Conservation (phyloP, 208 protist genomes). For the Phytomonas francai region DNA sequence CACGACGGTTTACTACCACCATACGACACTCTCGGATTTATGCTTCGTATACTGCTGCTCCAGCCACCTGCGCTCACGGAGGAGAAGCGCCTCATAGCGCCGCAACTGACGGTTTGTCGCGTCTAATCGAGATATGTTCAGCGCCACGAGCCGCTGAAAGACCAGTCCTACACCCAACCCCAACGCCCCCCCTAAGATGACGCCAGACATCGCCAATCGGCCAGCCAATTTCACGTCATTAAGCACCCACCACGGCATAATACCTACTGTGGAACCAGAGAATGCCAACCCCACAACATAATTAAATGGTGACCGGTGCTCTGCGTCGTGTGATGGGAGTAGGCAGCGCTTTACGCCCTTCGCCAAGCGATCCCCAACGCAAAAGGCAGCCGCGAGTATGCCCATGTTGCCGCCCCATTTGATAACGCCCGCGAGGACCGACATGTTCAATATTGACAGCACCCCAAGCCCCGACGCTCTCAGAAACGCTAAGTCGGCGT, state of each 20-base stretch:
- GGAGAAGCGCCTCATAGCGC: slow-evolving; percentile 80
- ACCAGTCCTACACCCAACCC: slow-evolving; percentile 51
- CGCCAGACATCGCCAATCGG: slow-evolving; percentile 54
- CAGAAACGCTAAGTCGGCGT: slow-evolving; percentile 78
- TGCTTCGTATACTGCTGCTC: slow-evolving; percentile 30
- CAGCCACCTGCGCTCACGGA: slow-evolving; percentile 51
- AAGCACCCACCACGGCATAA: slow-evolving; percentile 87
- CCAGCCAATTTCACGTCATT: slow-evolving; percentile 43
- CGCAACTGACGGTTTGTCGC: slow-evolving; percentile 63
- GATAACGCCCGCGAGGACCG: slow-evolving; percentile 64
- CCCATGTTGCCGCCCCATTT: slow-evolving; percentile 82
- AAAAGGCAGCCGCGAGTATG: slow-evolving; percentile 60
- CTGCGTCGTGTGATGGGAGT: slow-evolving; percentile 53
- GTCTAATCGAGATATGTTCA: slow-evolving; percentile 67
- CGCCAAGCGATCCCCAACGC: slow-evolving; percentile 57
- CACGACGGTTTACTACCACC: slow-evolving; percentile 36
- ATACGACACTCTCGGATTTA: slow-evolving; percentile 20
- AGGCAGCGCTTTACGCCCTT: slow-evolving; percentile 29
- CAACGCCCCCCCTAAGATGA: slow-evolving; percentile 49
- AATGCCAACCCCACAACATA: slow-evolving; percentile 62
- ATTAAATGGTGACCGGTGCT: slow-evolving; percentile 54
- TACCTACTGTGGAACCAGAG: slow-evolving; percentile 65
- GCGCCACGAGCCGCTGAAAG: slow-evolving; percentile 45
- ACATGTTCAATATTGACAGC: slow-evolving; percentile 78
- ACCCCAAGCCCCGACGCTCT: slow-evolving; percentile 70